phyloP scores from a whole-genome alignment of 306 rosid species.

The Medicago ruthenica region DNA sequence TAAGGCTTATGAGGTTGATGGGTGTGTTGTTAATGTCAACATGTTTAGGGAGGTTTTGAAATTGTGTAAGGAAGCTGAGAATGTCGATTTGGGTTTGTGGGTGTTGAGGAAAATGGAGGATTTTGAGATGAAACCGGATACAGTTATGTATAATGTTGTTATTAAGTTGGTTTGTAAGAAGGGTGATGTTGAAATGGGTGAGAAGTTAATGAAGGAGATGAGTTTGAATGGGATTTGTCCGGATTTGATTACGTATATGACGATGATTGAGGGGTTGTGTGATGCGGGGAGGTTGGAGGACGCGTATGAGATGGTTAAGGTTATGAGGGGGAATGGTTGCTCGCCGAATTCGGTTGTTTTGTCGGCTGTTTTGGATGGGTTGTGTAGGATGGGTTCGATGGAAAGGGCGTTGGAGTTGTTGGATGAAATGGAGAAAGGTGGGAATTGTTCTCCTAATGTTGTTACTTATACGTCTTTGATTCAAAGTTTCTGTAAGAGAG shows the following conservation, averaged over 20 bases:
- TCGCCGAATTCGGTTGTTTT: slow-evolving; percentile 66
- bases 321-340: slow-evolving; percentile 71
- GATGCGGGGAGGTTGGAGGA: slow-evolving; percentile 67
- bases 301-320: slow-evolving; percentile 61
- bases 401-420: slow-evolving; percentile 68
- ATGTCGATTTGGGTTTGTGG: slow-evolving; percentile 68
- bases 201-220: slow-evolving; percentile 70
- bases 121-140: slow-evolving; percentile 64
- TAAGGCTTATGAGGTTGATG: slow-evolving; percentile 67
- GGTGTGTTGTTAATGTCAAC: slow-evolving; percentile 59
- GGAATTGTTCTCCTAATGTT: slow-evolving; percentile 64
- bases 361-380: slow-evolving; percentile 69
- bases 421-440: slow-evolving; percentile 82
- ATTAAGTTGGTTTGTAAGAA: slow-evolving; percentile 66
- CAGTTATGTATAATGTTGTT: slow-evolving; percentile 69
- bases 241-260: slow-evolving; percentile 70
- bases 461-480: slow-evolving; percentile 80
- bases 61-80: slow-evolving; percentile 75
- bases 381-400: slow-evolving; percentile 56
- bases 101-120: slow-evolving; percentile 64
- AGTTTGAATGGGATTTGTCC: slow-evolving; percentile 55
- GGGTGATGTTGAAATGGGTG: slow-evolving; percentile 67
- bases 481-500: slow-evolving; percentile 69
- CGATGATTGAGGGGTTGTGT: slow-evolving; percentile 76
- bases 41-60: slow-evolving; percentile 69